Evolutionary conservation across 352 stramenopile species (phyloP), one percentile per base, ranked within the genome.

Genomic region (Aphanomyces euteiches): DNA sequence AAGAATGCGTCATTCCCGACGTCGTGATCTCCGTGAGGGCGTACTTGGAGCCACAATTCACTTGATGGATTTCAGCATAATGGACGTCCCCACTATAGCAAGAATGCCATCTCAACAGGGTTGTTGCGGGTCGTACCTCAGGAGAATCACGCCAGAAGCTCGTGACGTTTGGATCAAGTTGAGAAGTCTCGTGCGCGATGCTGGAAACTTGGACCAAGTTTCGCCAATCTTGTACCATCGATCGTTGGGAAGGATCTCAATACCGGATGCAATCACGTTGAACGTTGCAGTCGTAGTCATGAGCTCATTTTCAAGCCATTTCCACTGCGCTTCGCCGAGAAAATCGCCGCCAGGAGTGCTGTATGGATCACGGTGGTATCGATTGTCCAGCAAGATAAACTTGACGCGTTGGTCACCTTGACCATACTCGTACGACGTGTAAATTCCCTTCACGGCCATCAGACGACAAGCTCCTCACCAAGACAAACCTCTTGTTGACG

Each of bases 1-100:
- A 98, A 40, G 90, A 96, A 72, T 98, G 92, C 5, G 93, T 98
- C 86, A 98, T 89, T 34, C 93, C 93, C 13, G 86, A 96, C 53
- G 90, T 98, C 3, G 93, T 98, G 47, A 98, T 19, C 58, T 90
- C 90, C 61, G 90, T 80, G 19, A 79, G 77, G 37, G 87, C 88
- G 38, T 74, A 59, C 57, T 78, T 84, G 47, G 77, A 78, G 3
- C 82, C 82, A 74, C 93, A 98, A 66, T 96, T 79, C 47, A 97
- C 94, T 64, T 96, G 87, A 73, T 97, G 90, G 72, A 98, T 81
- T 75, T 98, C 90, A 6, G 83, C 79, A 70, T 97, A 97, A 70
- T 98, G 93, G 0, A 98, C 91, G 77, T 98, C 94, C 3, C 94
- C 94, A 79, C 81, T 96, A 47, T 12, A 66, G 17, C 17, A 8